Evolutionary conservation across 1,139 yeast genomes (phyloP), one percentile per base, ranked within the genome.

Genomic region (Schwanniomyces etchellsii): DNA sequence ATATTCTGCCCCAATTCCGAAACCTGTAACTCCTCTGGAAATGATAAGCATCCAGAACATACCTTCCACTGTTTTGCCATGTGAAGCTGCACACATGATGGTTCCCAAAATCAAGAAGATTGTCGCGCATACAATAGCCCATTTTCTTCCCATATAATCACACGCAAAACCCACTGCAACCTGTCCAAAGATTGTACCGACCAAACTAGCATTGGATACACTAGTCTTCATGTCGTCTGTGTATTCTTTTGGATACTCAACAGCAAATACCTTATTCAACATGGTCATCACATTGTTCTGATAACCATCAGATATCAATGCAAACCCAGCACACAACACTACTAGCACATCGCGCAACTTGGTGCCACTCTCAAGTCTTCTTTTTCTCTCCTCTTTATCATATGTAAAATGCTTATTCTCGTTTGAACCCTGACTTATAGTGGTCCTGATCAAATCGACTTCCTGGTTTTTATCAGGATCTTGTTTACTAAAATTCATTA

Each of bases 1-100:
- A 50, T 81, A 79, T 49, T 82, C 91, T 15, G 86, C 86, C 35
- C 89, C 89, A 38, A 81, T 72, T 35, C 89, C 89, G 38, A 78
- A 73, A 31, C 89, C 89, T 29, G 81, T 74, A 14, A 76, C 66
- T 41, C 86, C 86, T 52, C 88, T 63, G 35, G 74, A 60, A 20
- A 80, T 73, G 28, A 77, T 69, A 46, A 81, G 62, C 85, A 81
- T 78, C 88, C 88, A 81, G 47, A 82, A 77, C 57, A 60, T 54
- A 3, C 70, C 71, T n/a, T 55, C 43, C 11, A 51, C 52, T 15
- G 68, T 47, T 3, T 33, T 43, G 20, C 75, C 75, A 36, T 67
- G 70, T 14, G 75, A 49, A 11, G 74, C 73, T 18, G 76, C 75
- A 57, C 72, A 66, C 51, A 70, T 38, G 27, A 61, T 44, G 3